Evolutionary conservation across 495 filamentous ascomycete species (phyloP).

Genomic region (Penicillium taxi): DNA sequence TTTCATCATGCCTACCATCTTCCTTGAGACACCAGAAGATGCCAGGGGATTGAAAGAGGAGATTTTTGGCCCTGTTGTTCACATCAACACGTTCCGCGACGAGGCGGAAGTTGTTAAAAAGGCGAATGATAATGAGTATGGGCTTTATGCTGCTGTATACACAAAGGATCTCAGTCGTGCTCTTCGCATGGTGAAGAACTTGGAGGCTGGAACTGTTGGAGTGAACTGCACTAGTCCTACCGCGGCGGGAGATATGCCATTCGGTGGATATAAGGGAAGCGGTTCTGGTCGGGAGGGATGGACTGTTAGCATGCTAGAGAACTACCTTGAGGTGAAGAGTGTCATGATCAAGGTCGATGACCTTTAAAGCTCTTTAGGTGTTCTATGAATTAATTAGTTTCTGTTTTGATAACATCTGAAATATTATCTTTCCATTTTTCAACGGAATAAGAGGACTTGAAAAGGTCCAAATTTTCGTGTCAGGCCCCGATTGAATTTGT

Average conservation of each 20-base stretch:
- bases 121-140: slow-evolving; percentile 36
- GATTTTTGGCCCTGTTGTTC: slow-evolving; percentile 41
- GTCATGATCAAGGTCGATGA: slow-evolving; percentile 30
- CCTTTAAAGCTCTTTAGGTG: too few species aligned
- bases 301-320: slow-evolving; percentile 32
- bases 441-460: too few species aligned
- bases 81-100: slow-evolving; percentile 30
- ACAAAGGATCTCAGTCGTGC: slow-evolving; percentile 43
- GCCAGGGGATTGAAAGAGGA: slow-evolving; percentile 34
- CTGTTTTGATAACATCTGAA: too few species aligned
- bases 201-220: slow-evolving; percentile 46
- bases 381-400: too few species aligned
- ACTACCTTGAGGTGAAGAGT: slow-evolving; percentile 41
- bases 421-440: too few species aligned
- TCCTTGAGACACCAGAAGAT: slow-evolving; percentile 27
- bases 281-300: slow-evolving; percentile 42
- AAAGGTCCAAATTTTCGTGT: too few species aligned
- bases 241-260: slow-evolving; percentile 31
- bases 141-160: slow-evolving; percentile 38
- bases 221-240: slow-evolving; percentile 42
- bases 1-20: slow-evolving; percentile 41
- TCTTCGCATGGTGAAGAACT: slow-evolving; percentile 35
- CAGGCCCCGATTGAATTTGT: too few species aligned
- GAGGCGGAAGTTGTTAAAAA: slow-evolving; percentile 34
- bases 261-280: slow-evolving; percentile 47